Evolutionary conservation across 441 rosid species (phyloP), one percentile per base, ranked within the genome.

Genomic region (Populus hybrid): DNA sequence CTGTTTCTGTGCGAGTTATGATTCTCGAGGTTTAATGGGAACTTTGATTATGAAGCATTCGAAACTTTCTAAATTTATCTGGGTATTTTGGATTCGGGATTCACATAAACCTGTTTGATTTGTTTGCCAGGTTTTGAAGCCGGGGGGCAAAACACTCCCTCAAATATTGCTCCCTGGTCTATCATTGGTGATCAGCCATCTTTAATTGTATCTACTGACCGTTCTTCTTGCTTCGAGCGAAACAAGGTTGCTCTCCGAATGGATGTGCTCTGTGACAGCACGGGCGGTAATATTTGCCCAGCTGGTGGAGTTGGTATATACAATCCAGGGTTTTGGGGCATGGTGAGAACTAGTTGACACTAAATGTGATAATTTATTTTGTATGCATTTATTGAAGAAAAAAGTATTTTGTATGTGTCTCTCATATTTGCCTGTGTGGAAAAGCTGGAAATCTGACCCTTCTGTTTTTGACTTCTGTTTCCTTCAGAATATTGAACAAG

Each of bases 191-290:
- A 86, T 64, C 88, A 83, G 53, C 83, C 94, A 69, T 85, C 84
- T 33, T 3, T 93, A 35, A 70, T 71, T 80, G 88, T 90, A 70
- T 89, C 92, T 31, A 93, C 98, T 12, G 98, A 94, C 77, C 93
- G 89, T 68, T 90, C 97, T 40, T 94, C 98, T 20, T 86, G 88
- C 82, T 94, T 94, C 76, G 95, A 90, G 76, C 89, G 90, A 9
- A 94, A 94, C 78, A 91, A 91, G 29, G 29, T 28, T 28, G 29
- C 29, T 28, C 29, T 28, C 29, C 29, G 29, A 28, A 28, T 28
- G 29, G 29, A 28, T 28, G 29, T 28, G 29, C 29, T 28, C 29
- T 28, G 29, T 3, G 29, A 28, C 29, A 28, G 29, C 29, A 28
- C 29, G 29, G 29, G 29, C 29, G 29, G 29, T 28, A 28, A 2